Percentiles rank a stretch among this genome's conserved stretches.
These are phyloP conservation scores for Ophiocordyceps camponoti-leonardi DNA, from an alignment of 2,329 filamentous ascomycete genomes.

Conservation along the genomic window DNA sequence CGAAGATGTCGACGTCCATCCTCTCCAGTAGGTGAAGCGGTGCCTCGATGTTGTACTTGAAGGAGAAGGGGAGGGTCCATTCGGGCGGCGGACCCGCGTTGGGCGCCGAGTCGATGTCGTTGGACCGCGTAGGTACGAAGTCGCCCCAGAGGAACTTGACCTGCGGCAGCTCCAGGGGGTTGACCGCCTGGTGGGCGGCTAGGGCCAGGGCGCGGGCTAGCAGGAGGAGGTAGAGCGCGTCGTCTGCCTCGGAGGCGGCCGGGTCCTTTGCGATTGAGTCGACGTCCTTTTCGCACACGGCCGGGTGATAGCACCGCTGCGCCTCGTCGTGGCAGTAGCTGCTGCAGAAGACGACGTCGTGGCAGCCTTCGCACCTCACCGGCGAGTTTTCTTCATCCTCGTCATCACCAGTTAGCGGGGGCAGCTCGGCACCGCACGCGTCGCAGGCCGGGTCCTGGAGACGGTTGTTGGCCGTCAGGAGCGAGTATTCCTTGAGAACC, in stretches of 20 bases:
- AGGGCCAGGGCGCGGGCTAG: conserved; percentile 47
- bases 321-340: conserved; percentile 40
- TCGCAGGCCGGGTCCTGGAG: conserved; percentile 79
- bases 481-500: conserved; percentile 66
- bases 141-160: conserved; percentile 56
- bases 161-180: conserved; percentile 46
- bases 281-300: conserved; percentile 48
- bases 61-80: conserved; percentile 62
- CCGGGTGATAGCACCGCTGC: conserved; percentile 42
- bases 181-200: conserved; percentile 38
- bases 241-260: conserved; percentile 39
- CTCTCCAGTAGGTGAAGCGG: conserved; percentile 67
- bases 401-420: too few relatives aligned
- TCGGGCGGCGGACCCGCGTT: conserved; percentile 38
- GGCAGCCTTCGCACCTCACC: conserved; percentile 41
- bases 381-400: conserved; percentile 22
- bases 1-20: conserved; percentile 68
- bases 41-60: conserved; percentile 55
- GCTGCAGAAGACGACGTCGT: conserved; percentile 50
- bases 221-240: conserved; percentile 45
- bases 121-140: conserved; percentile 34
- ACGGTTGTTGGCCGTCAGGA: conserved; percentile 78
- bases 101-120: conserved; percentile 36
- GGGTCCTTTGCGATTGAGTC: conserved; percentile 49
- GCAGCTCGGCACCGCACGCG: conserved; percentile 64